phyloP scores from a whole-genome alignment of 2,329 filamentous ascomycete genomes.

The Alternaria viburni region DNA sequence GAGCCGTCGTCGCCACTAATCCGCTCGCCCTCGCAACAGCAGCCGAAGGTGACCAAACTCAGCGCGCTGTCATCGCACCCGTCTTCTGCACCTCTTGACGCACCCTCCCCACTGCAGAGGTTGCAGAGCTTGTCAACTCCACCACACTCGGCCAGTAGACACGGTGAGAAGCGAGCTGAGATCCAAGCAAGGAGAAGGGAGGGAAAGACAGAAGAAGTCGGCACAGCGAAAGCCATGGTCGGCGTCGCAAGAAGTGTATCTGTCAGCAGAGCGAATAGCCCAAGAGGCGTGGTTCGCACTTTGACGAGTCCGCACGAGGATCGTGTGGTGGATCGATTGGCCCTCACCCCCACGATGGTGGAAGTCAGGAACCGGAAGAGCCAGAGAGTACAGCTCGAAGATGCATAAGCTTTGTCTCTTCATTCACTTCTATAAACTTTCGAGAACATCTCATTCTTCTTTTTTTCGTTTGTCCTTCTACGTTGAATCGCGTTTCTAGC shows the following conservation, averaged over 20 bases:
- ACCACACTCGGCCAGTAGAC: slow-evolving; percentile 21
- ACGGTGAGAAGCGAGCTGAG: slow-evolving; percentile 18
- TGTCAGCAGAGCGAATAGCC: slow-evolving; percentile 38
- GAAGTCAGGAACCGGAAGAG: slow-evolving; percentile 46
- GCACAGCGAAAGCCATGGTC: slow-evolving; percentile 30
- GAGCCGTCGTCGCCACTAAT: slow-evolving; percentile 8
- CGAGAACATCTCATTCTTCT: background rate
- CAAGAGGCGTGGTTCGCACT: slow-evolving; percentile 23
- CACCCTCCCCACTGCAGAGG: slow-evolving; percentile 25
- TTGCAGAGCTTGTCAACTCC: slow-evolving; percentile 25
- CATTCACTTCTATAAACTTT: slow-evolving; percentile 1
- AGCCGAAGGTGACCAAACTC: slow-evolving; percentile 34
- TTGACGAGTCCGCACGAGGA: slow-evolving; percentile 19
- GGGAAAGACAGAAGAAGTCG: slow-evolving; percentile 1
- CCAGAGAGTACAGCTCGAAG: slow-evolving; percentile 45
- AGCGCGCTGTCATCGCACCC: slow-evolving; percentile 39
- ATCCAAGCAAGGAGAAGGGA: slow-evolving; percentile 9
- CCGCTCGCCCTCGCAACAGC: slow-evolving; percentile 23
- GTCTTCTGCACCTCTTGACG: slow-evolving; percentile 34
- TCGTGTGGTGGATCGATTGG: slow-evolving; percentile 33
- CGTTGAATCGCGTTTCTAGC: slow-evolving; percentile 3
- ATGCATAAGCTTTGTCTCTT: slow-evolving; percentile 27
- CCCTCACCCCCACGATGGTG: slow-evolving; percentile 45
- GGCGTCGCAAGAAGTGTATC: slow-evolving; percentile 43
- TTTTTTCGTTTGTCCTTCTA: background rate